Evolutionary conservation across 345 rosid genomes (phyloP).

Genomic region (Corchorus capsularis): DNA sequence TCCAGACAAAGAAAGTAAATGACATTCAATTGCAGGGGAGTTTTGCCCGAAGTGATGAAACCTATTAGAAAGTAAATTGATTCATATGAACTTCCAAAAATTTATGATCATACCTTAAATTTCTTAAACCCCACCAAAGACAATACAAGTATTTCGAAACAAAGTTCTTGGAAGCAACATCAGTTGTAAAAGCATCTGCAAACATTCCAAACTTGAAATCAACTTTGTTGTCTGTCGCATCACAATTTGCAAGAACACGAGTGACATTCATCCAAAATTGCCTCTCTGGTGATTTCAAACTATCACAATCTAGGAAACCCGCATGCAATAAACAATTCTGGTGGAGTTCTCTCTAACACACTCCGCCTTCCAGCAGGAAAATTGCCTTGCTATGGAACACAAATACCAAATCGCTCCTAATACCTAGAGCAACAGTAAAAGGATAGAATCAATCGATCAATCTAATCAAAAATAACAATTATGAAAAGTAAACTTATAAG

Average conservation of each 20-base stretch:
- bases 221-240: conserved; percentile 45
- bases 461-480: too few relatives aligned
- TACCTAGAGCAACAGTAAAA: conserved; percentile 42
- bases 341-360: conserved; percentile 28
- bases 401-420: conserved; percentile 86
- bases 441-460: too few relatives aligned
- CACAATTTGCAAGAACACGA: conserved; percentile 51
- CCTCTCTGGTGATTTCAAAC: conserved; percentile 40
- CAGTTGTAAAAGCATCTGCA: conserved; percentile 65
- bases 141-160: conserved; percentile 47
- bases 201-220: conserved; percentile 75
- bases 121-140: conserved; percentile 44
- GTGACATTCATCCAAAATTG: conserved; percentile 73
- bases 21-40: too few relatives aligned
- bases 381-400: conserved; percentile 69
- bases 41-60: too few relatives aligned
- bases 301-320: too few relatives aligned
- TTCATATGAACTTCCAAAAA: conserved; percentile 65
- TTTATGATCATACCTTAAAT: conserved; percentile 50
- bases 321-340: too few relatives aligned
- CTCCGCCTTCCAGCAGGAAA: conserved; percentile 67
- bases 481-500: too few relatives aligned
- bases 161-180: conserved; percentile 58
- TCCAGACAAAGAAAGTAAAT: too few relatives aligned
- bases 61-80: too few relatives aligned